A percentile compares a stretch with the other conserved stretches of the same genome.
Evolutionary conservation across 768 basidiomycete genomes (phyloP).

Genomic region (Rickenella mellea): DNA sequence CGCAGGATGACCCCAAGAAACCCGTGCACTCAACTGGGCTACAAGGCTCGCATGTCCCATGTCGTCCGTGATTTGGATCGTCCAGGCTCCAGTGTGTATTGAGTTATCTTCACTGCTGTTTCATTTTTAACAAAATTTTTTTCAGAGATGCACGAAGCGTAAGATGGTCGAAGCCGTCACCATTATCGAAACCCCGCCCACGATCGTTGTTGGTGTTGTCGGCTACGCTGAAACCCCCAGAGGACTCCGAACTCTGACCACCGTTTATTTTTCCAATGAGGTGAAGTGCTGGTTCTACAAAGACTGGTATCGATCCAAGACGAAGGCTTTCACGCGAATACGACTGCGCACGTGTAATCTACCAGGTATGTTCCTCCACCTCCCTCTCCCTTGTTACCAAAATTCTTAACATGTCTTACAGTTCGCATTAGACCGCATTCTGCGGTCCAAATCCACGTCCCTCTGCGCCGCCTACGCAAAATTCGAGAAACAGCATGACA

Average conservation of each 20-base stretch:
- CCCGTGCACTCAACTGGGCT: conserved; percentile 97
- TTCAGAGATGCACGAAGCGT: conserved; percentile 99
- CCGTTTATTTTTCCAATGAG: conserved; percentile 96
- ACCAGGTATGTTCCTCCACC: conserved; percentile 53
- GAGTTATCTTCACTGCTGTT: not conserved
- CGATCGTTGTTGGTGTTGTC: conserved; percentile 95
- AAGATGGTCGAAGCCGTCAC: conserved; percentile 98
- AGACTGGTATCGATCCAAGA: no score
- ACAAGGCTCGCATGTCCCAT: conserved; percentile 99
- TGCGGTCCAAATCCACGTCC: conserved; percentile 80
- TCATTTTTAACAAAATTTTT: not conserved
- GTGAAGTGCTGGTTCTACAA: conserved; percentile 73
- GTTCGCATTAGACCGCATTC: conserved; percentile 92
- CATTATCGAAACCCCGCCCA: conserved; percentile 91
- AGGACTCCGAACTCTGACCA: conserved; percentile 96
- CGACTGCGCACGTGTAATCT: conserved; percentile 93
- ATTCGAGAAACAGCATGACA: conserved; percentile 97
- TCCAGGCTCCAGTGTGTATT: conserved; percentile 89
- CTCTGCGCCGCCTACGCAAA: conserved; percentile 92
- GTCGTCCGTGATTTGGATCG: conserved; percentile 98
- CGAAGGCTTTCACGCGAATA: conserved; percentile 89
- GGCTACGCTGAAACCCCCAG: conserved; percentile 99
- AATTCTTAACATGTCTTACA: conserved; percentile 19
- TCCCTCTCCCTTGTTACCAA: not conserved
- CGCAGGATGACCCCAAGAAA: conserved; percentile 97